Evolutionary conservation across 2,329 filamentous ascomycete species (phyloP).

Genomic region (Dactylellina sp.): DNA sequence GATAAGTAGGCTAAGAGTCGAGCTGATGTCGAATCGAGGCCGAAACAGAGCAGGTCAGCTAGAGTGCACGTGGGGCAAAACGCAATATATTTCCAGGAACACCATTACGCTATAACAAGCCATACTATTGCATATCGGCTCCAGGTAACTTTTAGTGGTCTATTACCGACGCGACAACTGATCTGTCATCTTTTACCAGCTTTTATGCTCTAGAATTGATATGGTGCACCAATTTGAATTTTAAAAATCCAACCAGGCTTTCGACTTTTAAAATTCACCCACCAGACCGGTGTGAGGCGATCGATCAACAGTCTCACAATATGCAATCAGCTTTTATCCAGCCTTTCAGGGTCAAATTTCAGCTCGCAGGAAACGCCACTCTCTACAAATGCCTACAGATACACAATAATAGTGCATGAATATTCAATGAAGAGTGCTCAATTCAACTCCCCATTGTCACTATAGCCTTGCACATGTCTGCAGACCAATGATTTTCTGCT

Average conservation of each 20-base stretch:
- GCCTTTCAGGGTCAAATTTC: constrained; percentile 18
- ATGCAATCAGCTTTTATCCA: constrained; percentile 27
- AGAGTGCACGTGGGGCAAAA: constrained; percentile 43
- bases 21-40: constrained; percentile 47
- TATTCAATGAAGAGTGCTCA: background rate
- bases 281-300: constrained; percentile 34
- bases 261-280: constrained; percentile 46
- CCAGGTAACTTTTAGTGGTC: constrained; percentile 51
- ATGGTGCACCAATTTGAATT: constrained; percentile 45
- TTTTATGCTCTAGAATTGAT: constrained; percentile 34
- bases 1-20: constrained; percentile 50
- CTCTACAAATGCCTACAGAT: background rate
- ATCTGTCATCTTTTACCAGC: constrained; percentile 45
- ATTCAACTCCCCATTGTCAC: background rate
- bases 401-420: background rate
- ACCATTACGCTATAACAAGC: constrained; percentile 44
- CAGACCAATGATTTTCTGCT: background rate
- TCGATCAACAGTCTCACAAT: constrained; percentile 42
- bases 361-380: constrained; percentile 10
- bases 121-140: constrained; percentile 56
- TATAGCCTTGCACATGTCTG: constrained; percentile 2
- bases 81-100: constrained; percentile 56
- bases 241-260: constrained; percentile 42
- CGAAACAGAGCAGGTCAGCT: constrained; percentile 27
- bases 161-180: constrained; percentile 40